Evolutionary conservation across 179 eudicot genomes (phyloP), one percentile per base, ranked within the genome.

Genomic region (Actinidia arguta): DNA sequence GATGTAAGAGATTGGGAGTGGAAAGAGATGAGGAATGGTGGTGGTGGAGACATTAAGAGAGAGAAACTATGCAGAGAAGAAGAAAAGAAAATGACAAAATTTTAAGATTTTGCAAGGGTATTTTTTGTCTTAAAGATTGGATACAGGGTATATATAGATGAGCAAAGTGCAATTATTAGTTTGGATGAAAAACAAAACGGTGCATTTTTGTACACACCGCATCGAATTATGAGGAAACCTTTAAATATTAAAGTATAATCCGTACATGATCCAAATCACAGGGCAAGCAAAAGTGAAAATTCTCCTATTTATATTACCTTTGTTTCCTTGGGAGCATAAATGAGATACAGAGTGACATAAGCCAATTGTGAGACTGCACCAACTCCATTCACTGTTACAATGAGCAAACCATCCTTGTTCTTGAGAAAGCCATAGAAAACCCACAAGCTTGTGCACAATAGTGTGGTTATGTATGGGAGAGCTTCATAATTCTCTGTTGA

Each of bases 401-500:
- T 36, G 24, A 76, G 79, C 12, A 76, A 7, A 24, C 79, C 79
- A n/a, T 20, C 12, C 13, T 12, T 44, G 13, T 14, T 20, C 27
- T 80, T 61, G 14, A 83, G 79, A 24, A 83, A 66, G 11, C 90
- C 90, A 62, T 88, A 88, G 70, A 88, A 88, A 39, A 85, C 76
- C 90, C 90, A 88, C 36, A 88, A 63, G 36, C 88, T 78, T 1
- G 86, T 83, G 52, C 84, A 78, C 76, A 88, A 46, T 8, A 88
- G 61, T n/a, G 90, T 85, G 6, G 78, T 72, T 55, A 88, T 82
- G 55, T 85, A 88, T 36, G 90, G 90, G 5, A 85, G 76, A 5
- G 81, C 90, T 6, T 85, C 69, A 75, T 78, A 88, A 20, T 84
- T 71, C 77, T 86, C 88, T 12, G 88, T 79, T 58, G 90, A 85